Percentiles rank a stretch among this genome's conserved stretches.
Evolutionary conservation across 78 protist species (phyloP).

Genomic region (Dictyostelium citrinum): DNA sequence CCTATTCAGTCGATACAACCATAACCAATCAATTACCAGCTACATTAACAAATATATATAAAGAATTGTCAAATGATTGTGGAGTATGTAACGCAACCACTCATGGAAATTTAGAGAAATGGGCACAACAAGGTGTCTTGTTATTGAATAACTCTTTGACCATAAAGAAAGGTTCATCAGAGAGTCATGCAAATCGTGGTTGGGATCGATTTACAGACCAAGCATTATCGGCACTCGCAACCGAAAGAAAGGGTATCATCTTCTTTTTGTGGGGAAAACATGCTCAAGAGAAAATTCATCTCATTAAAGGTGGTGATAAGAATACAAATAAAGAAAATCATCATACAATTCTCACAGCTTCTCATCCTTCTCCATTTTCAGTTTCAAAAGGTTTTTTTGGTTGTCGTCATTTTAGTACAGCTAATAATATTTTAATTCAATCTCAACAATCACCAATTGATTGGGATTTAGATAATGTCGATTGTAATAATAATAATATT

Average conservation of each 20-base stretch:
- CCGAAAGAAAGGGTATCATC: constrained; percentile 18
- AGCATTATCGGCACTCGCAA: not conserved
- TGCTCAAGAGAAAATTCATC: constrained; percentile 81
- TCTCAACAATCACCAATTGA: constrained; percentile 48
- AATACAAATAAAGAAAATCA: not conserved
- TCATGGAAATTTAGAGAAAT: constrained; percentile 78
- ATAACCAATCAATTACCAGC: not conserved
- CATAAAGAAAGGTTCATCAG: constrained; percentile 71
- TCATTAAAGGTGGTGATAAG: constrained; percentile 36
- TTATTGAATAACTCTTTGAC: constrained; percentile 89
- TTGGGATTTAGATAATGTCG: constrained; percentile 50
- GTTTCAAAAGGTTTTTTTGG: constrained; percentile 62
- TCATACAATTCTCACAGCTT: constrained; percentile 71
- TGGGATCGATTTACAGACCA: constrained; percentile 76
- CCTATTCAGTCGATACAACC: constrained; percentile 86
- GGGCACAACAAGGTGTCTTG: constrained; percentile 94
- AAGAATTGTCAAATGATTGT: constrained; percentile 76
- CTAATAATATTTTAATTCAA: constrained; percentile 56
- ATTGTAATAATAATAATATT: not conserved
- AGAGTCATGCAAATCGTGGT: constrained; percentile 38
- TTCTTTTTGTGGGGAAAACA: constrained; percentile 85
- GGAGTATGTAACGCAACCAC: constrained; percentile 26
- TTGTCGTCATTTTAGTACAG: constrained; percentile 67
- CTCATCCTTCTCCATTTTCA: constrained; percentile 85
- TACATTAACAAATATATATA: constrained; percentile 78